phyloP scores from a whole-genome alignment of 306 rosid species.

The Senna siamea region DNA sequence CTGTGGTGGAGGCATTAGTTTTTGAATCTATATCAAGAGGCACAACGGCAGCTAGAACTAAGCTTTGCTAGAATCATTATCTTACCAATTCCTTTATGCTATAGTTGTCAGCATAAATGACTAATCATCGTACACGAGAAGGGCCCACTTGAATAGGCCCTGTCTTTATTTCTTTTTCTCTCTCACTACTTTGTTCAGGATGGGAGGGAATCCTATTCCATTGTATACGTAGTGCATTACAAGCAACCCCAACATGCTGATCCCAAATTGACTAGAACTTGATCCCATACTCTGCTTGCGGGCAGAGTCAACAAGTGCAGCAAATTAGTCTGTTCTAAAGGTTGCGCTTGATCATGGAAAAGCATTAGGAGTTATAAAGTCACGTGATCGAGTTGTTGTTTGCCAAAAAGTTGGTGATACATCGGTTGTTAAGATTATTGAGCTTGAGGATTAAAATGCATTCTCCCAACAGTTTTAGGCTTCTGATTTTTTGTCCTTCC shows the following conservation, averaged over 20 bases:
- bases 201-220: too few species aligned
- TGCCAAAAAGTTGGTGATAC: conserved; percentile 99
- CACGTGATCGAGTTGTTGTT: conserved; percentile 92
- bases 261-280: background rate
- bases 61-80: too few species aligned
- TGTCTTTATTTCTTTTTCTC: too few species aligned
- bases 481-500: conserved; percentile 29
- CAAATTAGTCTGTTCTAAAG: conserved; percentile 94
- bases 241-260: too few species aligned
- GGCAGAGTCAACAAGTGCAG: conserved; percentile 92
- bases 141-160: too few species aligned
- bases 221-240: conserved; percentile 21
- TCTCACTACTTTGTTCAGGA: too few species aligned
- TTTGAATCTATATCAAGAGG: conserved; percentile 11
- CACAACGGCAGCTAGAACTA: background rate
- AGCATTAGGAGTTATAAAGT: conserved; percentile 74
- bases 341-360: conserved; percentile 97
- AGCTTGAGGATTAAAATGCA: conserved; percentile 79
- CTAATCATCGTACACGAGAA: too few species aligned
- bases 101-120: background rate
- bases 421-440: conserved; percentile 94
- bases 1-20: background rate
- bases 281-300: conserved; percentile 36
- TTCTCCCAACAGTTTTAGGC: conserved; percentile 30
- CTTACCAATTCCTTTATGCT: background rate